Conservation (phyloP, 2,329 filamentous ascomycete genomes). For the Aspergillus cejpii region DNA sequence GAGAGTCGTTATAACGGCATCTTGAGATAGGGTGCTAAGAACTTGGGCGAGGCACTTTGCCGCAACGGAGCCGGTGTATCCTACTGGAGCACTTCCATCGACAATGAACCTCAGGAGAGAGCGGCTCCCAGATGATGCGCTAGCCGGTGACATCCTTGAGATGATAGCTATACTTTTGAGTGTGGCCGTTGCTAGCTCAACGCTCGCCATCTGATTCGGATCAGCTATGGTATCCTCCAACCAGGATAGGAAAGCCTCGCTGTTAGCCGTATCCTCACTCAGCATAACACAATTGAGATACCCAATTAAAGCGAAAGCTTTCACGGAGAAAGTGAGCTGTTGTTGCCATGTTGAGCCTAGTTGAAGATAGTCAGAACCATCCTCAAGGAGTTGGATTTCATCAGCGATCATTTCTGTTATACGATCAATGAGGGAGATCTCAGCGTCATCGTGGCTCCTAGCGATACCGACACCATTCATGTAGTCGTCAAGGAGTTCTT, state of each 20-base stretch:
- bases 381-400: conserved; percentile 80
- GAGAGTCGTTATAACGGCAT: conserved; percentile 87
- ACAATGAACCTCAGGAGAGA: conserved; percentile 82
- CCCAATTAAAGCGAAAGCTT: conserved; percentile 71
- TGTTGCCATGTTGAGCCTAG: conserved; percentile 83
- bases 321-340: conserved; percentile 75
- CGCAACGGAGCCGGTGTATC: conserved; percentile 64
- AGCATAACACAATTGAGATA: conserved; percentile 80
- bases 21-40: conserved; percentile 75
- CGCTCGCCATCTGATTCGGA: conserved; percentile 72
- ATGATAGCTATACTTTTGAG: conserved; percentile 77
- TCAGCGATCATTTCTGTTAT: conserved; percentile 69
- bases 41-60: conserved; percentile 79
- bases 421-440: conserved; percentile 44
- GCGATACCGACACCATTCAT: conserved; percentile 51
- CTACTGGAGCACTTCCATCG: conserved; percentile 62
- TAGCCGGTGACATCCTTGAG: conserved; percentile 64
- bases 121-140: conserved; percentile 68
- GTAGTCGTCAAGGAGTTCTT: conserved; percentile 67
- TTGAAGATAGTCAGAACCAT: conserved; percentile 81
- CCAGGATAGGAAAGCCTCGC: conserved; percentile 74
- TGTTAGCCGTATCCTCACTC: conserved; percentile 72
- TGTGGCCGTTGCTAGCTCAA: conserved; percentile 67
- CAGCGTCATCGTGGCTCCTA: conserved; percentile 37
- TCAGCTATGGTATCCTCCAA: conserved; percentile 76